These are phyloP conservation scores for Allantophomopsis cytisporea DNA, from an alignment of 2,329 filamentous ascomycete species.

Conservation along the genomic window DNA sequence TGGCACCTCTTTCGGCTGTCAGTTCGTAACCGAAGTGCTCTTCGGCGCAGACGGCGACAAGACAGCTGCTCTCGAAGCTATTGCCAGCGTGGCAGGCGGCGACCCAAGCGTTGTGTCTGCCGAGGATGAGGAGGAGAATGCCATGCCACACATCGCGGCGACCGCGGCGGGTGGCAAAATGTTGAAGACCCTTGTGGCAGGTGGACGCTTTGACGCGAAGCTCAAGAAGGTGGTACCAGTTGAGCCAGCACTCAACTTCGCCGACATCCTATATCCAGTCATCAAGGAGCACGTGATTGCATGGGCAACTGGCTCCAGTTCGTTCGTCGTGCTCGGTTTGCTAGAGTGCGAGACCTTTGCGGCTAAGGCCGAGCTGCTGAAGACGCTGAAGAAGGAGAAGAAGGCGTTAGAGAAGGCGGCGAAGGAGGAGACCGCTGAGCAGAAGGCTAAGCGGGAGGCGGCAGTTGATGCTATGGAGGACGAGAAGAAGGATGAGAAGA, in stretches of 20 bases:
- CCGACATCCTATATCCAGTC: constrained; percentile 65
- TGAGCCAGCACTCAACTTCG: constrained; percentile 69
- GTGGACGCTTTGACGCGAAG: constrained; percentile 70
- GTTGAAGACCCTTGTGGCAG: constrained; percentile 83
- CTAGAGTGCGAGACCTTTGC: constrained; percentile 63
- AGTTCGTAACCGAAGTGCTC: constrained; percentile 73
- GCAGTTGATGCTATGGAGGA: constrained; percentile 30
- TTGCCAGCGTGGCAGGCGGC: constrained; percentile 48
- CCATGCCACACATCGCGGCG: constrained; percentile 39
- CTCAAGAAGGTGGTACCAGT: constrained; percentile 57
- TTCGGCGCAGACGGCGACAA: constrained; percentile 68
- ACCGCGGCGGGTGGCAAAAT: constrained; percentile 60
- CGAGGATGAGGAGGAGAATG: constrained; percentile 20
- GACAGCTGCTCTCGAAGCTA: constrained; percentile 54
- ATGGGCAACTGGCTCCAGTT: constrained; percentile 80
- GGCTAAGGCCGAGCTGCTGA: constrained; percentile 51
- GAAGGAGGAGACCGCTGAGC: constrained; percentile 38
- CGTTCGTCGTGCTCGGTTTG: constrained; percentile 74
- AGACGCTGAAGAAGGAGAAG: constrained; percentile 59
- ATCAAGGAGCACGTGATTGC: constrained; percentile 62
- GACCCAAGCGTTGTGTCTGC: constrained; percentile 28
- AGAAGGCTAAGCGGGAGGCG: constrained; percentile 30
- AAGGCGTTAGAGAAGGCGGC: constrained; percentile 57
- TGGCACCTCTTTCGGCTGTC: constrained; percentile 69
- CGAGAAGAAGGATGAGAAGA: constrained; percentile 18